Conservation (phyloP, 129 eudicot genomes). For the Saposhnikovia divaricata region DNA sequence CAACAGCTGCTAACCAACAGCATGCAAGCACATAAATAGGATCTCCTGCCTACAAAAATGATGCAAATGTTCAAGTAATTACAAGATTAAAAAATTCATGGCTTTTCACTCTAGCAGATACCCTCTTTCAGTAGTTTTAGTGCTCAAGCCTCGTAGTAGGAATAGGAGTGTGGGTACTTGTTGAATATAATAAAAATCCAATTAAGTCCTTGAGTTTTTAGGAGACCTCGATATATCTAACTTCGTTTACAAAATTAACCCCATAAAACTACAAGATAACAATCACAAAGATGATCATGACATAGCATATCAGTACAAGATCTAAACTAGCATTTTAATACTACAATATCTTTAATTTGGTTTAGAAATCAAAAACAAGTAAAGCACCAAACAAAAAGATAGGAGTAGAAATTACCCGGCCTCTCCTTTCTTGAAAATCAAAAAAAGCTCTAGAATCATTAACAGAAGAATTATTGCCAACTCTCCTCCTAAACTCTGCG, state of each 20-base stretch:
- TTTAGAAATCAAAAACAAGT: neutral
- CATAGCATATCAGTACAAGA: neutral
- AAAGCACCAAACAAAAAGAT: neutral
- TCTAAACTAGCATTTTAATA: neutral
- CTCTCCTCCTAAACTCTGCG: conserved; percentile 85
- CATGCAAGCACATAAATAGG: conserved; percentile 77
- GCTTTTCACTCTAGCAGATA: neutral
- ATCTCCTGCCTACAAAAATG: conserved; percentile 64
- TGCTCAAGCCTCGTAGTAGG: neutral
- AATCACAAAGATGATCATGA: neutral
- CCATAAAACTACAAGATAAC: no score
- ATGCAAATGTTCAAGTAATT: neutral
- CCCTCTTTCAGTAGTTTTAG: neutral
- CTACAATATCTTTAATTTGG: neutral
- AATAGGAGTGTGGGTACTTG: neutral
- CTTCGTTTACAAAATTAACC: neutral
- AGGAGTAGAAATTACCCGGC: conserved; percentile 34
- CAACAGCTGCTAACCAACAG: conserved; percentile 97
- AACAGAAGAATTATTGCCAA: conserved; percentile 78
- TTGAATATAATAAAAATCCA: neutral
- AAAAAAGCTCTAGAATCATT: conserved; percentile 79
- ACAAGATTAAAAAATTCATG: neutral
- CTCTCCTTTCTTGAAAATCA: conserved; percentile 77
- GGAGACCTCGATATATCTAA: neutral
- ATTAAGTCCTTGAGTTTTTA: neutral